These are phyloP conservation scores for Hymenoscyphus repandus DNA, from an alignment of 2,329 filamentous ascomycete genomes.

Conservation along the genomic window DNA sequence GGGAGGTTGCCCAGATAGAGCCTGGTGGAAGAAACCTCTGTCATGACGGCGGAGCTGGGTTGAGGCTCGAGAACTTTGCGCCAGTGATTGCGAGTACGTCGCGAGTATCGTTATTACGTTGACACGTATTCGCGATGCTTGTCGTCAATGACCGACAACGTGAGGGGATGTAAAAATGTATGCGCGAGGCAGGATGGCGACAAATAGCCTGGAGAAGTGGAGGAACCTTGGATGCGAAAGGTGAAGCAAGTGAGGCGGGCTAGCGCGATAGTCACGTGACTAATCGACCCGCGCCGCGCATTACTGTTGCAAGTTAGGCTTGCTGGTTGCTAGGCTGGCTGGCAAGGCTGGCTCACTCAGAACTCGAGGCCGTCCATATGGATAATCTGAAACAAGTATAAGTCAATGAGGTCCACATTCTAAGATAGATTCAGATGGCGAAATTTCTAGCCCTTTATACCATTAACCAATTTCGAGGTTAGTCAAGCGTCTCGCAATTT, in stretches of 20 bases:
- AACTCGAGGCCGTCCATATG: no score
- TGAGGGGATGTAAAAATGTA: not conserved
- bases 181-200: not conserved
- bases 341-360: no score
- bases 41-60: not conserved
- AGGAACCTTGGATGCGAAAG: not conserved
- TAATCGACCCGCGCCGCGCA: no score
- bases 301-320: no score
- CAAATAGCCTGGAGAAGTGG: not conserved
- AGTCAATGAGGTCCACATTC: no score
- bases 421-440: no score
- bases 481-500: no score
- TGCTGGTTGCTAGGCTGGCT: no score
- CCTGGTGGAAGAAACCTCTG: constrained; percentile 51
- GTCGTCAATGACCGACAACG: not conserved
- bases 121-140: not conserved
- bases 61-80: not conserved
- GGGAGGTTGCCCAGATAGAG: constrained; percentile 98
- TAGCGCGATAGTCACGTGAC: not conserved
- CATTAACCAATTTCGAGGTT: no score
- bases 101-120: not conserved
- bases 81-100: not conserved
- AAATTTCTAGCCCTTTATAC: no score
- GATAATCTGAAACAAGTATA: no score
- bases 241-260: not conserved